Conservation (phyloP, 768 basidiomycete genomes). For the Cubamyces lactineus region DNA sequence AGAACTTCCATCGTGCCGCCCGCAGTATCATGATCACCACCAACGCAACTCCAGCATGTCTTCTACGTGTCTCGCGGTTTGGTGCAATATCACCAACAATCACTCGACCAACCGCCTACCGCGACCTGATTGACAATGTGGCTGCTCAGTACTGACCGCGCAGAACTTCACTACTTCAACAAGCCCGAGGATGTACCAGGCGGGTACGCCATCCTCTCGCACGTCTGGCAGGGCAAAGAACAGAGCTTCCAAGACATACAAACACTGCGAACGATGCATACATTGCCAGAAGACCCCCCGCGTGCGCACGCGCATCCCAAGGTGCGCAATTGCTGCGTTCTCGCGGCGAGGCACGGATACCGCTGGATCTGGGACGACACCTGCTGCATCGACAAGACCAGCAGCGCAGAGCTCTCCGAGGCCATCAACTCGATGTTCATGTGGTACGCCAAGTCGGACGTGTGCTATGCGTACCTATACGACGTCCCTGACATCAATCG, state of each 20-base stretch:
- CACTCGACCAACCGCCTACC: too few relatives aligned
- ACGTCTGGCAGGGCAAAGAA: slow-evolving; percentile 17
- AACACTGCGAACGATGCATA: not conserved
- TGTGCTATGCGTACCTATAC: slow-evolving; percentile 13
- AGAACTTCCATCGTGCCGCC: too few relatives aligned
- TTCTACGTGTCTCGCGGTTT: too few relatives aligned
- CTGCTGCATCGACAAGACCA: slow-evolving; percentile 24
- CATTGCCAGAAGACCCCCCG: not conserved
- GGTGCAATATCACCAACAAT: too few relatives aligned
- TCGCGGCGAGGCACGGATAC: not conserved
- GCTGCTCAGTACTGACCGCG: too few relatives aligned
- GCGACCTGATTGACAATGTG: too few relatives aligned
- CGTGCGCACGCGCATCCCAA: slow-evolving; percentile 3
- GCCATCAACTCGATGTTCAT: slow-evolving; percentile 23
- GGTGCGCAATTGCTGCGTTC: slow-evolving; percentile 12
- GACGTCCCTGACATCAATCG: slow-evolving; percentile 9
- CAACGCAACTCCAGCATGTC: too few relatives aligned
- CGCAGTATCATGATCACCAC: too few relatives aligned
- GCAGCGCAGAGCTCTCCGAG: slow-evolving; percentile 22
- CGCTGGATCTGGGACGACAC: slow-evolving; percentile 15
- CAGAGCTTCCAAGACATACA: slow-evolving; percentile 15
- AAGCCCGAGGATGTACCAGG: too few relatives aligned
- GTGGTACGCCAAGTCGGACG: slow-evolving; percentile 11
- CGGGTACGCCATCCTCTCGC: slow-evolving; percentile 20
- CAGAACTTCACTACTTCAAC: too few relatives aligned